These are phyloP conservation scores for Spinellus fusiger DNA, from an alignment of 192 early-diverging fungal species.

Conservation along the genomic window DNA sequence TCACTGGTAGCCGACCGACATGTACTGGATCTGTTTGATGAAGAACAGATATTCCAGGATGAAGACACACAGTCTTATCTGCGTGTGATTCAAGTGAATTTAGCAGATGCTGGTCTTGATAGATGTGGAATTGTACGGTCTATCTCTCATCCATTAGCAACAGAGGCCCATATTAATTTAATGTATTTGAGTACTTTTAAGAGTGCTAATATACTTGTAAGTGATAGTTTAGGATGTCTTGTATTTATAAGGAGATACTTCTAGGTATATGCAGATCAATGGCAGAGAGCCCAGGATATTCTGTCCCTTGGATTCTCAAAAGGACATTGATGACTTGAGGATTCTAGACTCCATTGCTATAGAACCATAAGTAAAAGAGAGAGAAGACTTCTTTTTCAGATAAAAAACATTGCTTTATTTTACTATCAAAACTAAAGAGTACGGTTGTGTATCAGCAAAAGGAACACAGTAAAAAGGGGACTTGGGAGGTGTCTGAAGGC, in stretches of 20 bases:
- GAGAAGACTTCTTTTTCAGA: too few species aligned
- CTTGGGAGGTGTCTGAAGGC: too few species aligned
- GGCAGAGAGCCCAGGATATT: conserved; percentile 19
- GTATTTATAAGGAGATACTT: not conserved
- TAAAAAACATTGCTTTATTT: too few species aligned
- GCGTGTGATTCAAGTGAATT: conserved; percentile 61
- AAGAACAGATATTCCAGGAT: conserved; percentile 42
- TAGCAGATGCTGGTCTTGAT: conserved; percentile 51
- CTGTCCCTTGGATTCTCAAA: conserved; percentile 16
- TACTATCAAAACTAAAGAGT: not conserved
- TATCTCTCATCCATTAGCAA: conserved; percentile 55
- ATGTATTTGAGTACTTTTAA: conserved; percentile 61
- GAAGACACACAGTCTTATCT: conserved; percentile 32
- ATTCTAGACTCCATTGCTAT: too few species aligned
- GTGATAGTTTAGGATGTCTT: not conserved
- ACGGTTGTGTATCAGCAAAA: not conserved
- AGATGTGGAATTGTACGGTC: conserved; percentile 65
- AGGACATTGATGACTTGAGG: too few species aligned
- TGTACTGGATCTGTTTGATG: conserved; percentile 48
- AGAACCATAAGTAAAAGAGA: too few species aligned
- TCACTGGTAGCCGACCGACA: conserved; percentile 58
- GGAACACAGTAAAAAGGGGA: too few species aligned
- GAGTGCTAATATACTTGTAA: conserved; percentile 63
- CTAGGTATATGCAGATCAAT: conserved; percentile 23
- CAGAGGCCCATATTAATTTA: conserved; percentile 50